A percentile compares a stretch with the other conserved stretches of the same genome.
Conservation (phyloP, 208 protist species). For the Trypanosoma rangeli region DNA sequence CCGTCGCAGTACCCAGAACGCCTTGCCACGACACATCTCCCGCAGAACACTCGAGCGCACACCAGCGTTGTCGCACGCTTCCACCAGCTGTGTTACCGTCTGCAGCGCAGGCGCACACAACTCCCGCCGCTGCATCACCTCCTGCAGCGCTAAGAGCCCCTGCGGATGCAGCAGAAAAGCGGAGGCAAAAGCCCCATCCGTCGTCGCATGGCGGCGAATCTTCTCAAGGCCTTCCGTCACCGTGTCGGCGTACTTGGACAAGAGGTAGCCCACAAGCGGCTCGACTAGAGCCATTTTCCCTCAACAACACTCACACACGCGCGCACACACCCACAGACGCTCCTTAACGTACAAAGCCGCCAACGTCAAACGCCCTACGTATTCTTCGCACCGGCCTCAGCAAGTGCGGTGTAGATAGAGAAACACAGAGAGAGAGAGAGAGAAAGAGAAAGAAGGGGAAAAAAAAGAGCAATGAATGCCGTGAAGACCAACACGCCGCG, state of each 20-base stretch:
- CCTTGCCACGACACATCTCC: slow-evolving; percentile 66
- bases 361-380: not conserved
- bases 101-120: slow-evolving; percentile 44
- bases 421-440: not conserved
- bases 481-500: not conserved
- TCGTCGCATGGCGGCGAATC: slow-evolving; percentile 43
- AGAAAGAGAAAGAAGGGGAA: not conserved
- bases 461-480: slow-evolving; percentile 8
- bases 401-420: not conserved
- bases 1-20: slow-evolving; percentile 47
- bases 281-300: slow-evolving; percentile 71
- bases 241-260: slow-evolving; percentile 84
- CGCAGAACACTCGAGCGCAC: slow-evolving; percentile 43
- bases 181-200: slow-evolving; percentile 46
- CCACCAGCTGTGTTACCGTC: slow-evolving; percentile 49
- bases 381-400: not conserved
- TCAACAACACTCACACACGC: not conserved
- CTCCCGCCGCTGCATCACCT: slow-evolving; percentile 35
- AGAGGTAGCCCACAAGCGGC: slow-evolving; percentile 73
- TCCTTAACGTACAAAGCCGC: not conserved
- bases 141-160: slow-evolving; percentile 59
- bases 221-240: slow-evolving; percentile 78
- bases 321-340: not conserved
- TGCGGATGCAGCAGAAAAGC: slow-evolving; percentile 61
- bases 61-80: slow-evolving; percentile 27